Percentiles rank a stretch among this genome's conserved stretches.
Conservation (phyloP, 805 yeast genomes). For the Metschnikowia gruessii region DNA sequence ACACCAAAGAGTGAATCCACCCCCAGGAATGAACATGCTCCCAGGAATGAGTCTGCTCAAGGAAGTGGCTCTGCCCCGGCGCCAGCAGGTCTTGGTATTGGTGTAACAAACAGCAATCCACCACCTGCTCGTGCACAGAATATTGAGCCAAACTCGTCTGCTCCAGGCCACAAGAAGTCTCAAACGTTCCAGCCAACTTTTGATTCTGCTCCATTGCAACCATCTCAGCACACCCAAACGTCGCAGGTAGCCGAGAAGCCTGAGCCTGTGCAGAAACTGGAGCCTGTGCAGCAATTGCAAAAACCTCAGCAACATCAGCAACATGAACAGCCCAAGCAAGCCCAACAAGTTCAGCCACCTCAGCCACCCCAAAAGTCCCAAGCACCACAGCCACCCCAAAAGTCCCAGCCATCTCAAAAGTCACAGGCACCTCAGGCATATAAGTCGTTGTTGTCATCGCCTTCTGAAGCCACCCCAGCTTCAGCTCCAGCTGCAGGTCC, state of each 20-base stretch:
- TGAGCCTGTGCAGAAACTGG: too few relatives aligned
- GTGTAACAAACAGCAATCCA: neutral
- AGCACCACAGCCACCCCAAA: too few relatives aligned
- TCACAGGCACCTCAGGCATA: too few relatives aligned
- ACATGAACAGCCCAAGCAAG: too few relatives aligned
- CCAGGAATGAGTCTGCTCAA: neutral
- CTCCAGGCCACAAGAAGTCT: neutral
- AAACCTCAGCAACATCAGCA: too few relatives aligned
- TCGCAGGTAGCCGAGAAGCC: neutral
- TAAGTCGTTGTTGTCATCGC: too few relatives aligned
- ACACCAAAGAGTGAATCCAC: neutral
- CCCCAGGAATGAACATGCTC: neutral
- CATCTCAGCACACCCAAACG: slow-evolving; percentile 6
- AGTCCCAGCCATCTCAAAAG: too few relatives aligned
- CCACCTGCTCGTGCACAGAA: neutral
- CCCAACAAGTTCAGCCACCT: too few relatives aligned
- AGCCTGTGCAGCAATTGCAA: too few relatives aligned
- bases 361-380: too few relatives aligned
- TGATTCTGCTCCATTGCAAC: slow-evolving; percentile 8
- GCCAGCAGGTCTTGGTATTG: neutral
- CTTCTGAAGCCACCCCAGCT: neutral
- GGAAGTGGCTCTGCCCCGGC: neutral
- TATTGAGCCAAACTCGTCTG: neutral
- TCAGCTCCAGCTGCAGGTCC: neutral
- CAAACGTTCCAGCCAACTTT: slow-evolving; percentile 6